phyloP scores from a whole-genome alignment of 2,329 filamentous ascomycete genomes.

The Lasiodiplodia hormozganensis region DNA sequence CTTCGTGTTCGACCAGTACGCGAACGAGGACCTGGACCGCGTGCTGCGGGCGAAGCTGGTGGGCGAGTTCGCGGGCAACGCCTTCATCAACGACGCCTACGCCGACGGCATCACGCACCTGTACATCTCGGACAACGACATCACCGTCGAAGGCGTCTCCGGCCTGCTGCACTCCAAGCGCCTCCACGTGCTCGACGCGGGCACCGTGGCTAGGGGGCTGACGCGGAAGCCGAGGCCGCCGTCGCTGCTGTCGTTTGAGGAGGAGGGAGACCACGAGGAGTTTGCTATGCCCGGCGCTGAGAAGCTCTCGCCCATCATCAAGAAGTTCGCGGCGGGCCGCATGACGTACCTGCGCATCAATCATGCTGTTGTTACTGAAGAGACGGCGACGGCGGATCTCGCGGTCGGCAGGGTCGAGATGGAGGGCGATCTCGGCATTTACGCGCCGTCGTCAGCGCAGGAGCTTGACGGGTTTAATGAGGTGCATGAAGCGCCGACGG shows the following conservation, averaged over 20 bases:
- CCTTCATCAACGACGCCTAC: slow-evolving; percentile 63
- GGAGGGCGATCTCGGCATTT: slow-evolving; percentile 34
- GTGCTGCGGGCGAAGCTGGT: slow-evolving; percentile 53
- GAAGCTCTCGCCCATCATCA: slow-evolving; percentile 61
- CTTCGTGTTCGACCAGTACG: slow-evolving; percentile 18
- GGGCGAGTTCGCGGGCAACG: slow-evolving; percentile 56
- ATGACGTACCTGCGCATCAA: slow-evolving; percentile 63
- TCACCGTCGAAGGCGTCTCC: slow-evolving; percentile 64
- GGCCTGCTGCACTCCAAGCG: slow-evolving; percentile 59
- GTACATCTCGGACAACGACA: slow-evolving; percentile 62
- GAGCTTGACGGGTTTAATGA: slow-evolving; percentile 38
- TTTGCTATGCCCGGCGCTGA: slow-evolving; percentile 56
- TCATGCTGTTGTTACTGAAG: slow-evolving; percentile 61
- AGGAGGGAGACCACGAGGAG: slow-evolving; percentile 33
- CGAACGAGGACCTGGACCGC: slow-evolving; percentile 58
- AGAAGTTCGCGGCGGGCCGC: slow-evolving; percentile 53
- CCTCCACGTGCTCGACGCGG: slow-evolving; percentile 63
- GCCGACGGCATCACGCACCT: slow-evolving; percentile 66
- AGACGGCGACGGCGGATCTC: slow-evolving; percentile 38
- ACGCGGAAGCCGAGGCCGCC: slow-evolving; percentile 32
- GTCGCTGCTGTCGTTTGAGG: slow-evolving; percentile 23
- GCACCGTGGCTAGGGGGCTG: slow-evolving; percentile 51
- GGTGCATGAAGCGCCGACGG: slow-evolving; percentile 44
- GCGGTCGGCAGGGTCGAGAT: slow-evolving; percentile 35
- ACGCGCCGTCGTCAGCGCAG: slow-evolving; percentile 35